phyloP scores from a whole-genome alignment of 257 asterid genomes.

The Lantana camara region DNA sequence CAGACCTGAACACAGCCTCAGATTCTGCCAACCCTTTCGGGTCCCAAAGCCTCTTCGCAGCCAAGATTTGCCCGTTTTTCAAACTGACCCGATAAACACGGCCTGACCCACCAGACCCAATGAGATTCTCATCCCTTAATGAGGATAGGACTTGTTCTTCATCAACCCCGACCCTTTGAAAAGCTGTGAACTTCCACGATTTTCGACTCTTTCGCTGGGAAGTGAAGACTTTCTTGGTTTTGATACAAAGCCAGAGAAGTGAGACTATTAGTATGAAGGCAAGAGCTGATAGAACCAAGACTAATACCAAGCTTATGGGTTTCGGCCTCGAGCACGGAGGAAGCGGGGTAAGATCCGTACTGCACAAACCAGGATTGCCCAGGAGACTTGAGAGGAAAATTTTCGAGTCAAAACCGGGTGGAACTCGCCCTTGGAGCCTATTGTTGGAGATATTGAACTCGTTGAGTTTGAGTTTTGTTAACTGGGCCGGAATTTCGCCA shows the following conservation, averaged over 20 bases:
- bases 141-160: constrained; percentile 62
- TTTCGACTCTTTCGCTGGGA: constrained; percentile 31
- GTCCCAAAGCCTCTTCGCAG: constrained; percentile 86
- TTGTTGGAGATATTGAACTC: constrained; percentile 72
- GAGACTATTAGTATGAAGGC: constrained; percentile 47
- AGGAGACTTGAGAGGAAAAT: constrained; percentile 45
- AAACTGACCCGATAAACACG: constrained; percentile 62
- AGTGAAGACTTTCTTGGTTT: constrained; percentile 42
- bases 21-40: constrained; percentile 48
- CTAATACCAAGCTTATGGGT: constrained; percentile 42
- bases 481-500: constrained; percentile 61
- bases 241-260: constrained; percentile 59
- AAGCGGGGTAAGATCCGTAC: constrained; percentile 54
- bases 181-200: constrained; percentile 70
- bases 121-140: constrained; percentile 55
- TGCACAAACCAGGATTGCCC: constrained; percentile 76
- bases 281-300: constrained; percentile 50
- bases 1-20: constrained; percentile 51
- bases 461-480: constrained; percentile 64
- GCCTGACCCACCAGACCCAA: constrained; percentile 85
- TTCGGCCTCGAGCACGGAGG: constrained; percentile 58
- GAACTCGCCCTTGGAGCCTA: constrained; percentile 75
- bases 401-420: constrained; percentile 48
- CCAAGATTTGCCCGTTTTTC: constrained; percentile 66
- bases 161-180: constrained; percentile 51